Evolutionary conservation across 805 yeast genomes (phyloP), one percentile per base, ranked within the genome.

Genomic region (Saturnispora serradocipensis): DNA sequence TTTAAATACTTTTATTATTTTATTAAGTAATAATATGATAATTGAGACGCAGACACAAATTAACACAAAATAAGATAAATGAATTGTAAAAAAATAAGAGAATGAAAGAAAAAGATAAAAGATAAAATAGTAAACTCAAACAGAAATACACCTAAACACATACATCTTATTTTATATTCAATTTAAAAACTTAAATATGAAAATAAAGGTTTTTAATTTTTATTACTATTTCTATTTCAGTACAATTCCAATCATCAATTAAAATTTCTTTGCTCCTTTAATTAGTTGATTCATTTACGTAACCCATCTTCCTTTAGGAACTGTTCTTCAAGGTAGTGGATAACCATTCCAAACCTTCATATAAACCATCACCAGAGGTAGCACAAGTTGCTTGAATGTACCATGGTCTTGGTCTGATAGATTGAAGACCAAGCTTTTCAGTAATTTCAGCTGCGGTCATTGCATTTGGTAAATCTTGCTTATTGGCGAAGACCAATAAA

Each of bases 371-470:
- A 77, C 98, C 99, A 57, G 98, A 87, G 61, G 97, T 91, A 62
- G 99, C 99, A 77, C 98, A 90, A 58, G 98, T 88, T 61, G 99
- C 88, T 77, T 91, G 97, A 71, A 93, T 91, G 77, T 86, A 91
- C 99, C 99, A 93, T 67, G 96, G 96, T 76, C 98, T 88, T 78
- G 90, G 96, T 79, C 96, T 86, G 72, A 93, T 85, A 52, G 97
- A 88, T 72, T 90, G 97, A 69, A 91, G 84, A 59, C 97, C 97
- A 67, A 91, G 81, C 74, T 88, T 89, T 75, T 89, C 97, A 63
- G 97, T 89, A 72, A 91, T 87, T 78, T 91, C 98, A 60, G 97
- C 96, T 61, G 98, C 97, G 71, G 87, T 87, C 97, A 91, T 90
- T 64, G 98, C 97, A 68, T 90, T 90, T 76, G 97, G 97, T 77